phyloP scores from a whole-genome alignment of 192 early-diverging fungal species.

The Coemansia guatemalensis region DNA sequence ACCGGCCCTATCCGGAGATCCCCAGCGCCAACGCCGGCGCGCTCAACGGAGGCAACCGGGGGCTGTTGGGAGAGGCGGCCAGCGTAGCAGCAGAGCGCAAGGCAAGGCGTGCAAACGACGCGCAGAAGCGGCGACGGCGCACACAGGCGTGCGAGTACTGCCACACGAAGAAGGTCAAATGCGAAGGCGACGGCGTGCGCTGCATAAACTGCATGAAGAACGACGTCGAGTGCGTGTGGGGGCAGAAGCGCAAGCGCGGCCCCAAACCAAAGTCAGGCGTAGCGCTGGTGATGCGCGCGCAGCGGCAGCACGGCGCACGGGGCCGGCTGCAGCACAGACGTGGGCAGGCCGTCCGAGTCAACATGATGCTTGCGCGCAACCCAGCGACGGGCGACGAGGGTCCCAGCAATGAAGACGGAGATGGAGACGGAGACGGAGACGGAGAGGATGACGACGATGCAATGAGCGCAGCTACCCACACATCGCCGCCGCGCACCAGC shows the following conservation, averaged over 20 bases:
- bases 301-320: background rate
- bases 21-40: background rate
- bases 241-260: constrained; percentile 50
- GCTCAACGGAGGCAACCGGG: constrained; percentile 5
- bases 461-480: background rate
- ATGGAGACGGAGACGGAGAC: background rate
- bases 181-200: constrained; percentile 44
- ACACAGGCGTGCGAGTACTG: constrained; percentile 56
- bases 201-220: constrained; percentile 53
- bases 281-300: background rate
- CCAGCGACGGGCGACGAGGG: background rate
- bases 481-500: background rate
- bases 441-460: constrained; percentile 7
- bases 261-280: constrained; percentile 42
- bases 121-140: constrained; percentile 34
- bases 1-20: constrained; percentile 50
- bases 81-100: constrained; percentile 6
- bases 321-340: background rate
- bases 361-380: background rate
- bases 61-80: constrained; percentile 7
- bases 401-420: background rate
- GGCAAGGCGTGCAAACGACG: background rate
- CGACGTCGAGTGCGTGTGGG: constrained; percentile 50
- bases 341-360: background rate
- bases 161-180: constrained; percentile 52